These are phyloP conservation scores for Pythium sp. DNA, from an alignment of 352 stramenopile genomes.

Conservation along the genomic window DNA sequence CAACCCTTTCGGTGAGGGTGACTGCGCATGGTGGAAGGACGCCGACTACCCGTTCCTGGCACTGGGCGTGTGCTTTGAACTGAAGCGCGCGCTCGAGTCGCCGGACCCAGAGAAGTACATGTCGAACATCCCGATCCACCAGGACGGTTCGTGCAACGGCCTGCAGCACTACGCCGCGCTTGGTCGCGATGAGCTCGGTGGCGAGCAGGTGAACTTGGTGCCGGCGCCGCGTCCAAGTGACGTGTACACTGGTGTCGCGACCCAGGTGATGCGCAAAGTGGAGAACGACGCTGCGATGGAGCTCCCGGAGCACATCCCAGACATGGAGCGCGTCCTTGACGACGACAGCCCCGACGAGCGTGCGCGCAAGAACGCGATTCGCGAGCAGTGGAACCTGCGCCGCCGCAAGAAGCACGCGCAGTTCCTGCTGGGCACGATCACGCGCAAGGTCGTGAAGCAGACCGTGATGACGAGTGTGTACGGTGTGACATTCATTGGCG, in stretches of 20 bases:
- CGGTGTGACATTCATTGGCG: constrained; percentile 99
- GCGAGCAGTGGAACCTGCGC: background rate
- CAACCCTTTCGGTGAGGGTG: constrained; percentile 86
- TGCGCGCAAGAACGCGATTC: background rate
- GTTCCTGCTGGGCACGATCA: constrained; percentile 75
- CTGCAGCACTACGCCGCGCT: constrained; percentile 91
- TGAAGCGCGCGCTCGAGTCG: constrained; percentile 92
- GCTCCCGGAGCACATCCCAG: constrained; percentile 33
- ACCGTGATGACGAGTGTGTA: constrained; percentile 99
- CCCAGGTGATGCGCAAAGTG: constrained; percentile 78
- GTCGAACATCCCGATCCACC: constrained; percentile 96
- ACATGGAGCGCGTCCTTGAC: constrained; percentile 27
- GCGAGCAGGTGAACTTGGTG: constrained; percentile 97
- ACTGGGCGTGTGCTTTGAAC: constrained; percentile 95
- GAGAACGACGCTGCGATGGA: constrained; percentile 60
- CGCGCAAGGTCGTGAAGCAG: constrained; percentile 98
- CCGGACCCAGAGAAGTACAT: constrained; percentile 90
- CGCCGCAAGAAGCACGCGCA: constrained; percentile 50
- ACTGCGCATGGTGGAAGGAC: constrained; percentile 93
- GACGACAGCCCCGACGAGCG: background rate
- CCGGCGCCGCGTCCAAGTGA: constrained; percentile 93
- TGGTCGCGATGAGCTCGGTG: constrained; percentile 93
- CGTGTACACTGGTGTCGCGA: constrained; percentile 96
- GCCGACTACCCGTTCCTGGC: constrained; percentile 98
- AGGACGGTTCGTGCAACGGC: constrained; percentile 68